Evolutionary conservation across 495 filamentous ascomycete genomes (phyloP), one percentile per base, ranked within the genome.

Genomic region (Neurospora pannonica): DNA sequence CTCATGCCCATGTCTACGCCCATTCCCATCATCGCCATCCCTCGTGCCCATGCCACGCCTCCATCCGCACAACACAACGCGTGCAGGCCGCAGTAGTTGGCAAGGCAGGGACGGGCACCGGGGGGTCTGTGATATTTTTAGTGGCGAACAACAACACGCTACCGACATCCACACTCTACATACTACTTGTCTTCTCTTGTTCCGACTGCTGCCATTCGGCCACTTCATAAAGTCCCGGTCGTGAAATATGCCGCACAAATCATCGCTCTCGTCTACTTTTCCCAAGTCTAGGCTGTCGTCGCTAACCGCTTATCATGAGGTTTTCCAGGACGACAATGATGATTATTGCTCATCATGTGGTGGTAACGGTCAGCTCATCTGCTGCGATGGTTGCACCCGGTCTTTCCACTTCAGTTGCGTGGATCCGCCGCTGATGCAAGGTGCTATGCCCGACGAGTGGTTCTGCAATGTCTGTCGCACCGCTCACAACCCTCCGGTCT

Each of bases 371-470:
- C 86, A 91, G 71, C 85, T 99, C 36, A 84, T 98, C 73, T 97
- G 95, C 83, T 99, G 96, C 81, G 96, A 98, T 81, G 92, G 91
- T 70, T 99, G 96, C 84, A 87, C 88, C 21, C 89, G 92, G 67
- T 92, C 94, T 0, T 97, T 94, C 82, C 96, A 99, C 81, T 93
- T 94, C 78, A 85, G 85, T 62, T 99, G 96, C 80, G 85, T 94
- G 62, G 90, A 95, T 78, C 94, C 95, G 72, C 92, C 93, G 6
- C 83, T 94, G 75, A 85, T 89, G 70, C 84, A 88, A 62, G 85
- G 89, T 71, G 86, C 89, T 70, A 90, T 91, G 48, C 88, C 92
- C 40, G 91, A 90, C 28, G 89, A 93, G 75, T 98, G 93, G 92
- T 95, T 88, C 76, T 99, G 96, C 83, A 91, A 91, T 75, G 86